Conservation (phyloP, 1,139 yeast genomes). For the Pichia sp. region DNA sequence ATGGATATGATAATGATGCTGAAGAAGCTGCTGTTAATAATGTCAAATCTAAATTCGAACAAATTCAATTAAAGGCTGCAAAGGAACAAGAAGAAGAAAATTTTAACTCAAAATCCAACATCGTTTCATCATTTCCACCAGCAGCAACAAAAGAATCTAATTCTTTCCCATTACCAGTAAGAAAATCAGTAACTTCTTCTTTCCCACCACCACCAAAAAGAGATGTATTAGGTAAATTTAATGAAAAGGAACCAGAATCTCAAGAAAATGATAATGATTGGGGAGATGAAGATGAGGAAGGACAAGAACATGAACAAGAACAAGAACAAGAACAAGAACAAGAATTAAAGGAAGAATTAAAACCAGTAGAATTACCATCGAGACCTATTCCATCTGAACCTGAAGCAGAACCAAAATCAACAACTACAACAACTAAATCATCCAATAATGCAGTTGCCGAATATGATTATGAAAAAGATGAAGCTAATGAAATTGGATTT, state of each 20-base stretch:
- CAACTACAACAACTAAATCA: slow-evolving; percentile 6
- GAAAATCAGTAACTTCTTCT: slow-evolving; percentile 17
- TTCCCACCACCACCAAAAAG: slow-evolving; percentile 17
- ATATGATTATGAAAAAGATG: slow-evolving; percentile 66
- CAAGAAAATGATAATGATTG: slow-evolving; percentile 28
- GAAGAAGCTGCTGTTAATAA: slow-evolving; percentile 23
- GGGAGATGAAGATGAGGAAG: slow-evolving; percentile 26
- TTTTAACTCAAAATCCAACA: slow-evolving; percentile 16
- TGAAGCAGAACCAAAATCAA: neutral
- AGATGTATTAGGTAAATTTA: slow-evolving; percentile 6
- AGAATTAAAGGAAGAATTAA: neutral
- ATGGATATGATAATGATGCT: slow-evolving; percentile 19
- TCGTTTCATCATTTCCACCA: slow-evolving; percentile 18
- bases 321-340: slow-evolving; percentile 26
- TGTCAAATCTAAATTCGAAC: slow-evolving; percentile 25
- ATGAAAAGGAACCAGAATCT: slow-evolving; percentile 13
- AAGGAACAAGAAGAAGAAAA: slow-evolving; percentile 27
- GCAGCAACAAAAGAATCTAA: slow-evolving; percentile 8
- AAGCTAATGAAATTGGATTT: slow-evolving; percentile 66
- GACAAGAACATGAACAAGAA: slow-evolving; percentile 21
- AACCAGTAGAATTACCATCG: slow-evolving; percentile 14
- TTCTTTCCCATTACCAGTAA: slow-evolving; percentile 26
- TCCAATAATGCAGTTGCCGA: slow-evolving; percentile 49
- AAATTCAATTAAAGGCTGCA: slow-evolving; percentile 21
- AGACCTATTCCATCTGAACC: slow-evolving; percentile 7